These are phyloP conservation scores for Leishmania arabica DNA, from an alignment of 208 protist species.

Conservation along the genomic window DNA sequence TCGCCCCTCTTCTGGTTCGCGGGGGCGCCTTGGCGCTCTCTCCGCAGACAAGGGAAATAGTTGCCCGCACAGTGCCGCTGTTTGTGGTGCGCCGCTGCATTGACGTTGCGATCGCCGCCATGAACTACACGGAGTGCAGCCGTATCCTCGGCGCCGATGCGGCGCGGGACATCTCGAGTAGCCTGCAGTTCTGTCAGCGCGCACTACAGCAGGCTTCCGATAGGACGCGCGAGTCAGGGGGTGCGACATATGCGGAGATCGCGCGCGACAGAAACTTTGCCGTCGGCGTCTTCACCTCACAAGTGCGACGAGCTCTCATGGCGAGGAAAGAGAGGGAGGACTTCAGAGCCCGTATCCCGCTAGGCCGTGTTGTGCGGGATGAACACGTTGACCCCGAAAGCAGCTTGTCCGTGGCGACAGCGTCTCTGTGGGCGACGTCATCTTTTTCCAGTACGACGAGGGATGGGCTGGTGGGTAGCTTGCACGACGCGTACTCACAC, in stretches of 20 bases:
- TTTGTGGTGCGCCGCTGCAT: slow-evolving; percentile 40
- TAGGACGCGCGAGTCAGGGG: slow-evolving; percentile 20
- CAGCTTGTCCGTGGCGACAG: neutral
- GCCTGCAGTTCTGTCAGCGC: slow-evolving; percentile 48
- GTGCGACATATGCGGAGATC: slow-evolving; percentile 10
- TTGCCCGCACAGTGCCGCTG: slow-evolving; percentile 37
- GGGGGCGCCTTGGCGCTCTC: slow-evolving; percentile 17
- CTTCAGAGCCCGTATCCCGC: neutral
- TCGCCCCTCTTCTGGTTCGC: slow-evolving; percentile 42
- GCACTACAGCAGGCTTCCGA: slow-evolving; percentile 43
- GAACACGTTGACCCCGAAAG: neutral
- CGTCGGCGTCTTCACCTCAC: slow-evolving; percentile 17
- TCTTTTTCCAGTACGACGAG: neutral
- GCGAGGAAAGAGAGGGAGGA: neutral
- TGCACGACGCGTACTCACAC: neutral
- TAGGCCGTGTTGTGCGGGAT: slow-evolving; percentile 9
- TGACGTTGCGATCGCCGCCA: slow-evolving; percentile 35
- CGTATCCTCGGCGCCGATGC: slow-evolving; percentile 40
- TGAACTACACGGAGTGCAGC: slow-evolving; percentile 42
- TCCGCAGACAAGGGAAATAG: slow-evolving; percentile 36
- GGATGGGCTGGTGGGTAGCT: slow-evolving; percentile 21
- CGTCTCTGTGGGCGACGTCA: neutral
- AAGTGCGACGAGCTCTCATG: slow-evolving; percentile 17
- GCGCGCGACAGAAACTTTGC: slow-evolving; percentile 25
- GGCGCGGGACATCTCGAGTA: slow-evolving; percentile 52